A percentile compares a stretch with the other conserved stretches of the same genome.
These are phyloP conservation scores for Phytophthora kernoviae DNA, from an alignment of 352 stramenopile species.

Conservation along the genomic window DNA sequence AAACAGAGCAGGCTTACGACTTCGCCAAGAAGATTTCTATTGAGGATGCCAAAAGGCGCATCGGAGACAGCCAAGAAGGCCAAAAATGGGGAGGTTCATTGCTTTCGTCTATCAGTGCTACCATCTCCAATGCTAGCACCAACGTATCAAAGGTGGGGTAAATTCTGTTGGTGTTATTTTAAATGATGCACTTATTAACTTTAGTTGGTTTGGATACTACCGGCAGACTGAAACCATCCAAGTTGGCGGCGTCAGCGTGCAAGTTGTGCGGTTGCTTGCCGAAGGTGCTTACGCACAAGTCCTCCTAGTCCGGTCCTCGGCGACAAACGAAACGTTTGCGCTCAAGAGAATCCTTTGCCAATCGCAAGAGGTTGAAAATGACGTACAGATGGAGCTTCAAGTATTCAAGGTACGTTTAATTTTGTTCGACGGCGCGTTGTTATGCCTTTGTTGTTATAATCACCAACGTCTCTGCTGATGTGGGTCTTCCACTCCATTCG, in stretches of 20 bases:
- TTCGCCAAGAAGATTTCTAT: constrained; percentile 91
- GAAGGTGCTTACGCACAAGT: constrained; percentile 85
- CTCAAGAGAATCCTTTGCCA: constrained; percentile 86
- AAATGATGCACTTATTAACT: constrained; percentile 1
- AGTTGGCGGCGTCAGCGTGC: constrained; percentile 71
- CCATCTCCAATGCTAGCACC: constrained; percentile 66
- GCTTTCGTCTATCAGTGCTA: constrained; percentile 77
- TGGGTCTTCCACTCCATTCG: not conserved
- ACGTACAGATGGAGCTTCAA: constrained; percentile 80
- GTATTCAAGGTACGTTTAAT: constrained; percentile 62
- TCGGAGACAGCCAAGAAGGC: constrained; percentile 87
- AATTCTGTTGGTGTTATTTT: not conserved
- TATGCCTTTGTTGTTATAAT: not conserved
- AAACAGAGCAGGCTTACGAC: constrained; percentile 85
- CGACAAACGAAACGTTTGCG: constrained; percentile 74
- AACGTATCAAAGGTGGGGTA: constrained; percentile 57
- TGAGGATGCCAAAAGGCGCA: constrained; percentile 83
- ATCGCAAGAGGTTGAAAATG: constrained; percentile 77
- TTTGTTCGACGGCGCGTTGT: not conserved
- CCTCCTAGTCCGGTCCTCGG: constrained; percentile 73
- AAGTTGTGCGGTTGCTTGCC: constrained; percentile 68
- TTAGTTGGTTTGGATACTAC: too few relatives aligned
- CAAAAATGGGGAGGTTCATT: constrained; percentile 88
- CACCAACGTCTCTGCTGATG: not conserved
- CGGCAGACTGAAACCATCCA: constrained; percentile 73